Conservation (phyloP, 768 basidiomycete genomes). For the Serendipita sp. region DNA sequence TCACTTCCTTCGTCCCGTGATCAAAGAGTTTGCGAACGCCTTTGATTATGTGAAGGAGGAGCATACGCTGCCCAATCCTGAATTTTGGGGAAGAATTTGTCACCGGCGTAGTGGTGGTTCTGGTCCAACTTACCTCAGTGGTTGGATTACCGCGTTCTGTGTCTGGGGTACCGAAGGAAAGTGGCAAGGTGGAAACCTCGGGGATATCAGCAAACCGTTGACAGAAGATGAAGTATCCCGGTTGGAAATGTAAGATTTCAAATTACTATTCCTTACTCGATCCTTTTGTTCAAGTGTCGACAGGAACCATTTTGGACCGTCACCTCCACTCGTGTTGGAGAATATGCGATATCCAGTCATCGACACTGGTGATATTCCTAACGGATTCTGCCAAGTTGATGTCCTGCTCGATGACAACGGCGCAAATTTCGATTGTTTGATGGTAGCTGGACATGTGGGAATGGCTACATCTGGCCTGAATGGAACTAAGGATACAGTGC, state of each 20-base stretch:
- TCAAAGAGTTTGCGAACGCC: conserved; percentile 20
- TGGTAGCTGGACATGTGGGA: conserved; percentile 18
- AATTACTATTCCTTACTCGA: not conserved
- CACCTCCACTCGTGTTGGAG: conserved; percentile 8
- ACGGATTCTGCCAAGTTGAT: conserved; percentile 19
- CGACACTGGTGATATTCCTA: conserved; percentile 16
- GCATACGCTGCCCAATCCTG: conserved; percentile 9
- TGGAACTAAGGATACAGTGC: not conserved
- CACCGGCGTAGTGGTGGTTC: not conserved
- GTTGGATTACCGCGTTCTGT: conserved; percentile 13
- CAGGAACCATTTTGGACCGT: not conserved
- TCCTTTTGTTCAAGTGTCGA: not conserved
- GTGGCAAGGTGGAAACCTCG: conserved; percentile 6
- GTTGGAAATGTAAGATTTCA: not conserved
- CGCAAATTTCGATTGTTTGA: conserved; percentile 15
- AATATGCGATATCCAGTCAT: conserved; percentile 11
- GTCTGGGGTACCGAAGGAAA: conserved; percentile 9
- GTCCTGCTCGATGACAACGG: conserved; percentile 21
- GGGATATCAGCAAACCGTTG: not conserved
- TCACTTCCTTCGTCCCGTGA: conserved; percentile 26
- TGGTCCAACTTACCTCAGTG: conserved; percentile 8
- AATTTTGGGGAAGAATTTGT: conserved; percentile 15
- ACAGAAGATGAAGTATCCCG: not conserved
- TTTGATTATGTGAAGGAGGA: conserved; percentile 15
- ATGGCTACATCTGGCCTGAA: not conserved